Percentiles rank a stretch among this genome's conserved stretches.
Conservation (phyloP, 2,329 filamentous ascomycete species). For the Celoporthe dispersa region DNA sequence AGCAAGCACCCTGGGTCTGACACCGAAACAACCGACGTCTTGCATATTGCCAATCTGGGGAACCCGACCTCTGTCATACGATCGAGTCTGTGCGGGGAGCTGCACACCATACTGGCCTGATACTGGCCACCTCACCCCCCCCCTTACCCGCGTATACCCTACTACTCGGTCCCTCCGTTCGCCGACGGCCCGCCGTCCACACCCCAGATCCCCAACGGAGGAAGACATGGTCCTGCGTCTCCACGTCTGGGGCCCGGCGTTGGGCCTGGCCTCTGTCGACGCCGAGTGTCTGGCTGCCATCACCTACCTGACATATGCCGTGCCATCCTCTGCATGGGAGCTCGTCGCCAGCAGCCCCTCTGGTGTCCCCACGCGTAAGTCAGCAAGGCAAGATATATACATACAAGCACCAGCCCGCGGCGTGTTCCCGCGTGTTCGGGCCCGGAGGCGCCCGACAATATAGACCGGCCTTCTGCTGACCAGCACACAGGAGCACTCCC, state of each 20-base stretch:
- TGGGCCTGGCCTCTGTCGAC: slow-evolving; percentile 87
- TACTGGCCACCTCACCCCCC: background rate
- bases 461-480: slow-evolving; percentile 26
- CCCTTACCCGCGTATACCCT: background rate
- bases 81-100: slow-evolving; percentile 2
- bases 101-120: background rate
- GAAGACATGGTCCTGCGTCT: slow-evolving; percentile 64
- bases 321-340: slow-evolving; percentile 65
- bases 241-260: slow-evolving; percentile 89
- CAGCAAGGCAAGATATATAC: background rate
- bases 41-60: slow-evolving; percentile 1
- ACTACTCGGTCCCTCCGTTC: background rate
- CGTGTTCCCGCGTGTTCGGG: no score
- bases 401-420: no score
- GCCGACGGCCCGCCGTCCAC: background rate
- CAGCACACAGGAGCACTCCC: slow-evolving; percentile 55
- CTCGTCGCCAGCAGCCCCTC: slow-evolving; percentile 74
- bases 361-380: slow-evolving; percentile 71
- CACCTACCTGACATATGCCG: slow-evolving; percentile 70
- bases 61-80: background rate
- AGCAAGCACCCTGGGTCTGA: background rate
- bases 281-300: slow-evolving; percentile 86
- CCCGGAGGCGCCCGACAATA: no score
- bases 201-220: background rate
- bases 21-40: background rate